Evolutionary conservation across 2,329 filamentous ascomycete genomes (phyloP), one percentile per base, ranked within the genome.

Genomic region (Colletotrichum limetticola): DNA sequence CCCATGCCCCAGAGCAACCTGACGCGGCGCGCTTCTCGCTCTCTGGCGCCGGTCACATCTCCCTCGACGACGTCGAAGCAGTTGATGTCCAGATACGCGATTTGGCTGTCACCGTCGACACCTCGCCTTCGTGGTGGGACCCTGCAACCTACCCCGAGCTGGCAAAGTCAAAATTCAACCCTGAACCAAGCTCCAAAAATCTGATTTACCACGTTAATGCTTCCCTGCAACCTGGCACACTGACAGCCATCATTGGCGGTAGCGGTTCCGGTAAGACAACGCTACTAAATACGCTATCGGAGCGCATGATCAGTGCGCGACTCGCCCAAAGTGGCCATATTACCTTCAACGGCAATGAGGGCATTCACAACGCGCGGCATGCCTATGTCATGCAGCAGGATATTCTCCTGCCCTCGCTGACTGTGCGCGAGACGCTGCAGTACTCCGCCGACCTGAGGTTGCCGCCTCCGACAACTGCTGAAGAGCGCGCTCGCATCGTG

Each of bases 311-410:
- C n/a, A 90, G 88, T 76, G 81, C 85, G 0, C 82, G 87, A 9
- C 78, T 90, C 19, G 82, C 82, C 2, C 86, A 89, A 35, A 83
- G 86, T 4, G 93, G 93, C 0, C 79, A 81, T 4, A 87, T 86
- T 0, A 88, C 86, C 0, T 94, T 93, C 81, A 94, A 94, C 78
- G 88, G 87, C 1, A 80, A 83, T 49, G 76, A 84, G 28, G 86
- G 89, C 1, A 85, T 91, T 5, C 83, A 87, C 30, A 85, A 83
- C 68, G 84, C 92, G 59, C 84, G 91, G 64, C 88, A 91, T 80
- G 88, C 91, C 62, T 94, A 95, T 83, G 92, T 93, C 24, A 93
- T 93, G 87, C 92, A 95, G 78, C 92, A 95, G 76, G 93, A 95
- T 78, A 87, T 95, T 16, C 83, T 95, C 1, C 85, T 95, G 0